Evolutionary conservation across 2,329 filamentous ascomycete species (phyloP).

Genomic region (Exophiala sp.): DNA sequence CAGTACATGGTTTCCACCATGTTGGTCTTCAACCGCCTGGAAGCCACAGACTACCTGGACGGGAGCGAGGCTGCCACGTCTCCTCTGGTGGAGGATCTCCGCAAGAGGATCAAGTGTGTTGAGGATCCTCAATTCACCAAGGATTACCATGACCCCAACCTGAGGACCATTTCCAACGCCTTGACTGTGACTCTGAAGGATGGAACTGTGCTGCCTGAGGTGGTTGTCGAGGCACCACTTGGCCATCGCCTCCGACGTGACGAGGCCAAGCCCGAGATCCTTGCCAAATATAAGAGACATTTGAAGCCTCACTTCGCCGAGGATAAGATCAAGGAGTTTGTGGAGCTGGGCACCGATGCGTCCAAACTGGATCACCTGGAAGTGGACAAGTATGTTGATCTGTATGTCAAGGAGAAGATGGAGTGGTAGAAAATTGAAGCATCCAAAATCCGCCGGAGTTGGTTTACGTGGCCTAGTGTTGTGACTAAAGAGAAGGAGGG

Average conservation of each 20-base stretch:
- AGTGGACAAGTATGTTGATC: slow-evolving; percentile 88
- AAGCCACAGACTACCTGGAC: slow-evolving; percentile 89
- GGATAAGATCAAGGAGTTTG: slow-evolving; percentile 71
- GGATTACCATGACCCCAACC: slow-evolving; percentile 90
- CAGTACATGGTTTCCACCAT: slow-evolving; percentile 98
- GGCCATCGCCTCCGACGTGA: slow-evolving; percentile 86
- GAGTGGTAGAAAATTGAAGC: slow-evolving; percentile 31
- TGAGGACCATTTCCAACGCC: slow-evolving; percentile 96
- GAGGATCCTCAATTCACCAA: slow-evolving; percentile 91
- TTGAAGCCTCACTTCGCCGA: slow-evolving; percentile 74
- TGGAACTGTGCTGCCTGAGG: slow-evolving; percentile 83
- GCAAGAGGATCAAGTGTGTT: slow-evolving; percentile 90
- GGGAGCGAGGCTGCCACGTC: slow-evolving; percentile 87
- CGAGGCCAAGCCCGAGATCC: slow-evolving; percentile 95
- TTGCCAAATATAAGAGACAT: slow-evolving; percentile 93
- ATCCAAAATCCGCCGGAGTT: neutral
- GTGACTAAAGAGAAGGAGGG: no score
- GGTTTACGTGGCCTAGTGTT: no score
- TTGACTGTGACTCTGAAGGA: slow-evolving; percentile 92
- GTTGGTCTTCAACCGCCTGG: slow-evolving; percentile 89
- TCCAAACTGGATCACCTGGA: slow-evolving; percentile 71
- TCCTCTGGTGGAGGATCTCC: slow-evolving; percentile 79
- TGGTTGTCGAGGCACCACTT: slow-evolving; percentile 87
- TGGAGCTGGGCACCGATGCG: slow-evolving; percentile 69
- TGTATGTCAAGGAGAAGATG: slow-evolving; percentile 59